Evolutionary conservation across 1,139 yeast genomes (phyloP).

Genomic region (Nakaseomyces kungkrabaensis): DNA sequence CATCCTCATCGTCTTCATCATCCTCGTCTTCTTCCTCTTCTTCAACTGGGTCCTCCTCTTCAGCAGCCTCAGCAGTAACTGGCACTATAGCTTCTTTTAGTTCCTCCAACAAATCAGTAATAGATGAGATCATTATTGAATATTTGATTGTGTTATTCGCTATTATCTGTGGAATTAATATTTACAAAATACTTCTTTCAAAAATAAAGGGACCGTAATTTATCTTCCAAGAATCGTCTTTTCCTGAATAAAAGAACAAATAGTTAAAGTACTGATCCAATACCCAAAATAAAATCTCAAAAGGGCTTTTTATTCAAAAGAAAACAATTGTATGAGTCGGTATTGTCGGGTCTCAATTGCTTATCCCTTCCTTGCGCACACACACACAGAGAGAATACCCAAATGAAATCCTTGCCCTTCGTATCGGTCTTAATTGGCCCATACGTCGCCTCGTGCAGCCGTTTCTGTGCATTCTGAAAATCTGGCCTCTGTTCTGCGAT

Average conservation of each 20-base stretch:
- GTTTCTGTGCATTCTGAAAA: not conserved
- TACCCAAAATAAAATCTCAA: not conserved
- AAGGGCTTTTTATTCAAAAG: too few species aligned
- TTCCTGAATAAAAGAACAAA: too few species aligned
- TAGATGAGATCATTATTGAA: constrained; percentile 44
- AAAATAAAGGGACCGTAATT: not conserved
- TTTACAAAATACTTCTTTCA: not conserved
- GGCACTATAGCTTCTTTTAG: constrained; percentile 76
- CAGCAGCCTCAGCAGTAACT: constrained; percentile 70
- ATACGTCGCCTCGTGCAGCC: not conserved
- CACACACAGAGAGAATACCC: not conserved
- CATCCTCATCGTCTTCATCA: constrained; percentile 68
- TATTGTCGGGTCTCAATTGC: not conserved
- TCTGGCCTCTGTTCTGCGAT: not conserved
- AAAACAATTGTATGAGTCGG: not conserved
- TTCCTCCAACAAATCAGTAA: constrained; percentile 47
- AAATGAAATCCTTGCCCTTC: too few species aligned
- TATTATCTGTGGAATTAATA: not conserved
- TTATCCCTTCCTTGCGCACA: not conserved
- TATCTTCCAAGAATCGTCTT: too few species aligned
- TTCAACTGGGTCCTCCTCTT: constrained; percentile 29
- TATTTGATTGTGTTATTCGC: too few species aligned
- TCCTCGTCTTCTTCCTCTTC: constrained; percentile 59
- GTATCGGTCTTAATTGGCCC: not conserved
- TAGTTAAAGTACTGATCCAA: not conserved